These are phyloP conservation scores for Coemansia sp. DNA, from an alignment of 192 early-diverging fungal genomes.

Conservation along the genomic window DNA sequence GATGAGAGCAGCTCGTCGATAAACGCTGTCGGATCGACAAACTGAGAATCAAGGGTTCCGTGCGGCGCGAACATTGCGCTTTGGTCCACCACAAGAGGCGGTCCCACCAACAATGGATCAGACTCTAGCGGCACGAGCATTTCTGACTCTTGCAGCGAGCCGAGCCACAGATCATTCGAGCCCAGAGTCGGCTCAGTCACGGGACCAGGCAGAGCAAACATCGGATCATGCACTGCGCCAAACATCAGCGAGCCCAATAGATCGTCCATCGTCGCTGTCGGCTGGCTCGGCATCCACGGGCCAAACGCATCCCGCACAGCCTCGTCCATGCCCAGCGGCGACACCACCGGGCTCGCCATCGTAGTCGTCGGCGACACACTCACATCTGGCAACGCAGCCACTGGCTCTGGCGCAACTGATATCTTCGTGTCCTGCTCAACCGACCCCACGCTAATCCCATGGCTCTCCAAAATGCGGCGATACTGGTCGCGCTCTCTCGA, in stretches of 20 bases:
- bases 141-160: slow-evolving; percentile 6
- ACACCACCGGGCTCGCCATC: slow-evolving; percentile 18
- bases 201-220: slow-evolving; percentile 30
- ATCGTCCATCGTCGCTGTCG: slow-evolving; percentile 16
- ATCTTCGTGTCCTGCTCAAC: slow-evolving; percentile 6
- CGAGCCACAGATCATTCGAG: background rate
- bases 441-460: slow-evolving; percentile 30
- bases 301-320: slow-evolving; percentile 50
- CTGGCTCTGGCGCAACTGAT: background rate
- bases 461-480: slow-evolving; percentile 34
- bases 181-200: slow-evolving; percentile 6
- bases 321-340: slow-evolving; percentile 40
- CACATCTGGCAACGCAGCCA: background rate
- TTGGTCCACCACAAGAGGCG: slow-evolving; percentile 43
- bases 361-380: slow-evolving; percentile 6
- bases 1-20: slow-evolving; percentile 48
- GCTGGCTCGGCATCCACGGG: slow-evolving; percentile 2
- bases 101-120: slow-evolving; percentile 29
- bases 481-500: slow-evolving; percentile 48
- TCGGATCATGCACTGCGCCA: slow-evolving; percentile 47
- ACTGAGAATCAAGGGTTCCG: slow-evolving; percentile 17
- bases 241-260: slow-evolving; percentile 20
- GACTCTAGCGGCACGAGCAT: slow-evolving; percentile 26
- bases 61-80: slow-evolving; percentile 21
- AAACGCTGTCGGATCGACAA: slow-evolving; percentile 46